Conservation (phyloP, 345 rosid species). For the Barbarea vulgaris region DNA sequence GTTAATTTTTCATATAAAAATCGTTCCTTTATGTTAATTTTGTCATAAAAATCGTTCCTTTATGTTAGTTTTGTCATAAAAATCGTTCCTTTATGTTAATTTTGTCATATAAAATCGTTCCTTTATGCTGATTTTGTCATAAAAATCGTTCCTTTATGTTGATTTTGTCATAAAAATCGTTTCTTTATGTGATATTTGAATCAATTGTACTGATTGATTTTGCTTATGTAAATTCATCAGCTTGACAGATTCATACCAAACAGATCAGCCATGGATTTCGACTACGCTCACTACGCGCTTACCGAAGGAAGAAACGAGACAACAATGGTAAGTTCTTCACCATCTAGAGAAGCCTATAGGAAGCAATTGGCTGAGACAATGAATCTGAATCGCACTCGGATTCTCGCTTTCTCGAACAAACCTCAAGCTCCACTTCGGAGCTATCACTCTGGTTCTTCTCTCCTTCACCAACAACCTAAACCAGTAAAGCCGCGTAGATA, state of each 20-base stretch:
- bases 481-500: slow-evolving; percentile 6
- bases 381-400: slow-evolving; percentile 55
- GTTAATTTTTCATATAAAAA: not conserved
- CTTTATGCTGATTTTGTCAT: not conserved
- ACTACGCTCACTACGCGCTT: slow-evolving; percentile 52
- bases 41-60: not conserved
- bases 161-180: not conserved
- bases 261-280: slow-evolving; percentile 61
- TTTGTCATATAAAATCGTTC: not conserved
- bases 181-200: not conserved
- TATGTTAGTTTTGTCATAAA: no score
- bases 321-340: slow-evolving; percentile 45
- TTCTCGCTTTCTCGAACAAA: slow-evolving; percentile 65
- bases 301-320: slow-evolving; percentile 44
- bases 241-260: slow-evolving; percentile 67
- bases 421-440: slow-evolving; percentile 33
- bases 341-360: slow-evolving; percentile 55
- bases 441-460: not conserved
- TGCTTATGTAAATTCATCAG: slow-evolving; percentile 25
- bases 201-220: not conserved
- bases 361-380: slow-evolving; percentile 53
- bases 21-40: not conserved
- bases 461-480: not conserved
- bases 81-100: not conserved
- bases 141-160: not conserved